Conservation (phyloP, 139 green algal genomes). For the Limnomonas spitsbergensis region DNA sequence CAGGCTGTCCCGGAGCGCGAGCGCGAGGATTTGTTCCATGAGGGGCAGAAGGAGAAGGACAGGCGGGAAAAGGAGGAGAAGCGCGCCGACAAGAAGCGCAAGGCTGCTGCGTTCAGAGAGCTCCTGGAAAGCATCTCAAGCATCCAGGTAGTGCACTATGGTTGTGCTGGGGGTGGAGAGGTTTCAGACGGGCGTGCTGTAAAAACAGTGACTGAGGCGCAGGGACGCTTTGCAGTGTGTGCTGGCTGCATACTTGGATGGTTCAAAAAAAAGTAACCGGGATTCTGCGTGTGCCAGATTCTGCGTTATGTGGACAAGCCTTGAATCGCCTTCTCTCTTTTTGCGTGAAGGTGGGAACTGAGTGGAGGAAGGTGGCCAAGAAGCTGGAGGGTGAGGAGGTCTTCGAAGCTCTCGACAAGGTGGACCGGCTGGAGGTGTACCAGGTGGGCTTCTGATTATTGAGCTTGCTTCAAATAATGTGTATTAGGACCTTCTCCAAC, state of each 20-base stretch:
- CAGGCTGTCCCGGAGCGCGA: conserved; percentile 37
- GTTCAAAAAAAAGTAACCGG: no score
- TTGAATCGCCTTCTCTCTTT: no score
- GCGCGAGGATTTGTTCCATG: conserved; percentile 51
- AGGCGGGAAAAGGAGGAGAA: conserved; percentile 47
- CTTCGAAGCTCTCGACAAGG: conserved; percentile 67
- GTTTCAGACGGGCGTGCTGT: no score
- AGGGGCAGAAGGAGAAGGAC: conserved; percentile 40
- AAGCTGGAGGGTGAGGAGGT: conserved; percentile 66
- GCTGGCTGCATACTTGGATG: no score
- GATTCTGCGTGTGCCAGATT: no score
- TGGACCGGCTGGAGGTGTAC: conserved; percentile 75
- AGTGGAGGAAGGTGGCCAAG: conserved; percentile 59
- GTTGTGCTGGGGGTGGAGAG: no score
- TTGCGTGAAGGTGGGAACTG: conserved; percentile 40
- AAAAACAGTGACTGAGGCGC: no score
- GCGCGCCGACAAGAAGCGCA: conserved; percentile 41
- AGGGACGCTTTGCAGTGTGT: no score
- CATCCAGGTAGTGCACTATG: not conserved
- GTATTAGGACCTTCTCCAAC: no score
- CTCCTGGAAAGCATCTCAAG: conserved; percentile 32
- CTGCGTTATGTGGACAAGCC: no score
- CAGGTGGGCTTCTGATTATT: conserved; percentile 36
- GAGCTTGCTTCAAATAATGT: no score
- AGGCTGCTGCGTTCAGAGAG: conserved; percentile 47